Base-by-base conservation (phyloP, 176 grass and related monocot species). In the Rhynchospora breviuscula region DNA sequence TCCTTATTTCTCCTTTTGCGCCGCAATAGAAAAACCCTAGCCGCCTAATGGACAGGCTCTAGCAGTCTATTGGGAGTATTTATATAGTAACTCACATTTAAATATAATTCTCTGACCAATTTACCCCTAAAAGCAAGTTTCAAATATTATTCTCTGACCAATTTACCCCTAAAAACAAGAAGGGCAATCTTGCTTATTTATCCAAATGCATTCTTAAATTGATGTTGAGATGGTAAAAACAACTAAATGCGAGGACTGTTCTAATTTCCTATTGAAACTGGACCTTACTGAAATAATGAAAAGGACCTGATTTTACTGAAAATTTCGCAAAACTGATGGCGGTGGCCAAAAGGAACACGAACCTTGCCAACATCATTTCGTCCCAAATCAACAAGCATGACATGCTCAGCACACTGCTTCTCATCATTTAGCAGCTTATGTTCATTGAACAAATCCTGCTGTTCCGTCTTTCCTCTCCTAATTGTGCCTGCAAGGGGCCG, bases 351-450 rank as follows among this genome's bases (percentile, higher is more conserved):
- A 40, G n/a, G 29, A n/a, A 26, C 45, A 60, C 65, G 47, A 75
- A 94, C 92, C 92, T 89, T 95, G 83, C 90, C 89, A 19, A 95
- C 87, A 91, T 98, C 95, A 85, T 94, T 98, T 17, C 92, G 87
- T 23, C 95, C 95, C 48, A 98, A 90, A 90, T 98, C 95, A 63
- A 98, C 90, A 48, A 94, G 84, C 92, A 98, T 94, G 70, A 94
- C 90, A 68, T 98, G 95, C 47, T 98, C 90, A 8, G 95, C 92
- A 59, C 95, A 85, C 59, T 98, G 95, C n/a, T 98, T 98, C 87
- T 89, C 89, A 48, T 98, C 95, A 81, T 85, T 93, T 44, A 94
- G 77, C 59, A 98, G 88, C 43, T 91, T 84, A 47, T 98, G 84
- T 83, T 98, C 92, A 45, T 87, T 62, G 85, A 87, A 68, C 31